Evolutionary conservation across 1,139 yeast genomes (phyloP).

Genomic region (Protomyces pachydermus): DNA sequence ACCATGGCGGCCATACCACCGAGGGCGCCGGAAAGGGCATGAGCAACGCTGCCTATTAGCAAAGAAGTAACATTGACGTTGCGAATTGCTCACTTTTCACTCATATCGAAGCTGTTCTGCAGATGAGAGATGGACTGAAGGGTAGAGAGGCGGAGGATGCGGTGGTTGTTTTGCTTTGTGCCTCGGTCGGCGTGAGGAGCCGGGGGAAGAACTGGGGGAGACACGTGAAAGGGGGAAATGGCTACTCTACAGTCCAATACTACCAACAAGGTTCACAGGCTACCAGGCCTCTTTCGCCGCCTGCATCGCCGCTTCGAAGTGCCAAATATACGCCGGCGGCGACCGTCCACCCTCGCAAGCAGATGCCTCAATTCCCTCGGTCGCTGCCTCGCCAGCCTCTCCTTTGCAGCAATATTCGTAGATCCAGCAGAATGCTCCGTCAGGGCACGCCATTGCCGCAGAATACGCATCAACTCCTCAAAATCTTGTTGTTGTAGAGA

Average conservation of each 20-base stretch:
- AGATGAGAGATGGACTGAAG: too few relatives aligned
- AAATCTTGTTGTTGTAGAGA: background rate
- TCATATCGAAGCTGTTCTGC: background rate
- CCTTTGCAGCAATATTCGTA: background rate
- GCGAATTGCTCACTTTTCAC: background rate
- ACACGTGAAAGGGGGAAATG: too few relatives aligned
- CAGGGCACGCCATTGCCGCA: background rate
- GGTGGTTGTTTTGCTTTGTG: too few relatives aligned
- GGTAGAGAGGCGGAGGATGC: too few relatives aligned
- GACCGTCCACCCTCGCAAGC: background rate
- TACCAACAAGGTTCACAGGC: too few relatives aligned
- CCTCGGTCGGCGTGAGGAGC: too few relatives aligned
- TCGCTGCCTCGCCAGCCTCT: background rate
- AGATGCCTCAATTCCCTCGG: background rate
- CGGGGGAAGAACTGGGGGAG: too few relatives aligned
- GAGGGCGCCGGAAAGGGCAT: slow-evolving; percentile 87
- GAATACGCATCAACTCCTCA: background rate
- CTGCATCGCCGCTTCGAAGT: background rate
- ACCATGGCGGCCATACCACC: slow-evolving; percentile 87
- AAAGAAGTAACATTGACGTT: background rate
- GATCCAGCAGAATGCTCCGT: background rate
- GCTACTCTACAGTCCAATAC: too few relatives aligned
- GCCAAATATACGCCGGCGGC: background rate
- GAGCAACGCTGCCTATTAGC: slow-evolving; percentile 49
- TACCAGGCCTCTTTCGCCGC: too few relatives aligned